Conservation (phyloP, 2,329 filamentous ascomycete genomes). For the Fusarium nurragi region DNA sequence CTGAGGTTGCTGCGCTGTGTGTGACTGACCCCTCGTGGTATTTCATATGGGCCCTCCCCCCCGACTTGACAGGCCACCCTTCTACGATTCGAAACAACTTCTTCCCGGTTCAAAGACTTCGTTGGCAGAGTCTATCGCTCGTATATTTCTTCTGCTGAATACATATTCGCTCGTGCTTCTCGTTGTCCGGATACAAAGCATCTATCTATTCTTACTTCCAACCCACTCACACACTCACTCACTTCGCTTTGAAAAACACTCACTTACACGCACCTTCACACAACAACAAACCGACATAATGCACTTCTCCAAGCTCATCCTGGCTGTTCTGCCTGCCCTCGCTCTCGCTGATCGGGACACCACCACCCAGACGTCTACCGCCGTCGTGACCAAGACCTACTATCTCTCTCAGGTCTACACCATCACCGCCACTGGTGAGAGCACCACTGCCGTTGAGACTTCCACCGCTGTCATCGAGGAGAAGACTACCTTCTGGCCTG, state of each 20-base stretch:
- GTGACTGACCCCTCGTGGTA: constrained; percentile 22
- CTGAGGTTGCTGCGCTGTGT: constrained; percentile 16
- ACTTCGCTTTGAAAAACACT: constrained; percentile 42
- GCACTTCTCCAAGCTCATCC: constrained; percentile 55
- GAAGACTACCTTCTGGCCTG: constrained; percentile 30
- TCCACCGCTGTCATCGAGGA: constrained; percentile 24
- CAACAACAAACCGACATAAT: constrained; percentile 44
- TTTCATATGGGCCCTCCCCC: constrained; percentile 39
- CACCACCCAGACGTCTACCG: constrained; percentile 61
- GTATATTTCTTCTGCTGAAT: constrained; percentile 38
- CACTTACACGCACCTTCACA: constrained; percentile 27
- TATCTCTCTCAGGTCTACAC: constrained; percentile 60
- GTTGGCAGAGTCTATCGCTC: constrained; percentile 64
- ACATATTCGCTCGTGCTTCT: constrained; percentile 29
- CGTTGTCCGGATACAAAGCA: constrained; percentile 44
- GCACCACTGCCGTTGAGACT: constrained; percentile 45
- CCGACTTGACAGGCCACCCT: constrained; percentile 25
- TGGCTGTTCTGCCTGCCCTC: constrained; percentile 63
- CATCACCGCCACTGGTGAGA: constrained; percentile 46
- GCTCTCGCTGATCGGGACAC: constrained; percentile 56
- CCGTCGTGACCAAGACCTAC: constrained; percentile 61
- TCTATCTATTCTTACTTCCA: constrained; percentile 29
- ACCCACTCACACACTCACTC: constrained; percentile 36
- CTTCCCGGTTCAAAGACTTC: constrained; percentile 54
- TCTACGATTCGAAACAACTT: constrained; percentile 38